These are phyloP conservation scores for Suillus clintonianus DNA, from an alignment of 768 basidiomycete species.

Conservation along the genomic window DNA sequence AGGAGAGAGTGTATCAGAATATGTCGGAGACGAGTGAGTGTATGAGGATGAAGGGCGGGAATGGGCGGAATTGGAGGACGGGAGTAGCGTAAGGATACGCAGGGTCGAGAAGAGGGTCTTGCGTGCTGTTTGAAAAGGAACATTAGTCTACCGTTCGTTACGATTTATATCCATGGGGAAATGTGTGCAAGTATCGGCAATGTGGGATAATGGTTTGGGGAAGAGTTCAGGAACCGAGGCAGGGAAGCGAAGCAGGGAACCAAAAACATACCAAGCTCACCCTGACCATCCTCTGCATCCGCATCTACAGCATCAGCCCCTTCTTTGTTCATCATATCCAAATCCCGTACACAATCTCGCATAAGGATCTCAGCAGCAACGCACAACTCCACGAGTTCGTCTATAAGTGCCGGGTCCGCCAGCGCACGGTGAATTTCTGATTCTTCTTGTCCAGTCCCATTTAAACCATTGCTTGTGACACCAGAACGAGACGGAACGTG, in stretches of 20 bases:
- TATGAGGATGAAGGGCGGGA: background rate
- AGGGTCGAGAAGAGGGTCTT: background rate
- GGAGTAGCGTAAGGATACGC: background rate
- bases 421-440: background rate
- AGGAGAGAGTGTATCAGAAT: background rate
- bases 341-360: background rate
- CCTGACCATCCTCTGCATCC: background rate
- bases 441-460: constrained; percentile 14
- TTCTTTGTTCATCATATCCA: background rate
- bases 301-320: background rate
- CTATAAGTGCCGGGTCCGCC: background rate
- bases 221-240: background rate
- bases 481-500: constrained; percentile 12
- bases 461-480: constrained; percentile 10
- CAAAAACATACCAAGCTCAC: background rate
- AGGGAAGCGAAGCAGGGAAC: background rate
- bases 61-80: background rate
- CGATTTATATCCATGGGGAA: background rate
- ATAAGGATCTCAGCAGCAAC: constrained; percentile 1
- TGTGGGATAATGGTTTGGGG: background rate
- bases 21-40: background rate
- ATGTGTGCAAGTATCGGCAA: too few species aligned
- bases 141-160: background rate
- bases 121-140: background rate
- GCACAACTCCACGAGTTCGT: background rate